Percentiles rank a stretch among this genome's conserved stretches.
phyloP scores from a whole-genome alignment of 163 green algal genomes.

The Chlamydomonas reinhardtii region DNA sequence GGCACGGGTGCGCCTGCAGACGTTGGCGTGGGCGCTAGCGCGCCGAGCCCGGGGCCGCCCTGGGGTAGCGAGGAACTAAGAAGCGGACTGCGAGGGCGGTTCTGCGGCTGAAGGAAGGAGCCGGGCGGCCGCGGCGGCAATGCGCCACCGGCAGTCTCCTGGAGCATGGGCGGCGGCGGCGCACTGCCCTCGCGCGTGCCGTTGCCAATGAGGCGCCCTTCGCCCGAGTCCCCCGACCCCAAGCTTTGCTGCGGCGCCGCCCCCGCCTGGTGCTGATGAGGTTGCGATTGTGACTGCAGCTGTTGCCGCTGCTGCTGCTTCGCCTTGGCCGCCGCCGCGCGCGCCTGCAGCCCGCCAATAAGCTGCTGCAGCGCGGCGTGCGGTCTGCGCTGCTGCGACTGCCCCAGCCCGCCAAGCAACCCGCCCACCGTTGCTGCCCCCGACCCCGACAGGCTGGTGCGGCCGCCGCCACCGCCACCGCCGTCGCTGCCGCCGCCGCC shows the following conservation, averaged over 20 bases:
- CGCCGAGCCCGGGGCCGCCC: no score
- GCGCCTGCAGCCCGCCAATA: conserved; percentile 33
- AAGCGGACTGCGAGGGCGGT: no score
- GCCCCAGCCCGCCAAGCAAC: not conserved
- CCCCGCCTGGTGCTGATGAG: not conserved
- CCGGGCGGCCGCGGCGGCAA: no score
- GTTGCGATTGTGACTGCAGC: conserved; percentile 4
- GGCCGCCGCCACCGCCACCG: not conserved
- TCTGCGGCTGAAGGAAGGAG: no score
- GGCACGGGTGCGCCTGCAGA: no score
- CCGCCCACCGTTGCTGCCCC: not conserved
- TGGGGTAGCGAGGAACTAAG: no score
- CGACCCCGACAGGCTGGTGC: not conserved
- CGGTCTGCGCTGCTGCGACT: not conserved
- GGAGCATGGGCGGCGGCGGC: not conserved
- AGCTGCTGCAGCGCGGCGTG: conserved; percentile 37
- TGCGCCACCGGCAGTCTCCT: no score
- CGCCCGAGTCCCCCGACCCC: not conserved
- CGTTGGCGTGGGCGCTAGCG: no score
- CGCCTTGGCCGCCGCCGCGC: conserved; percentile 15
- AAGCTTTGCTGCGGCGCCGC: not conserved
- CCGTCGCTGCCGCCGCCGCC: not conserved
- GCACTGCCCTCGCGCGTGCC: not conserved
- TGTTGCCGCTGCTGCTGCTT: conserved; percentile 13
- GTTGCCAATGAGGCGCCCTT: not conserved